Base-by-base conservation (phyloP, 2,329 filamentous ascomycete genomes). In the Trichophyton benhamiae region DNA sequence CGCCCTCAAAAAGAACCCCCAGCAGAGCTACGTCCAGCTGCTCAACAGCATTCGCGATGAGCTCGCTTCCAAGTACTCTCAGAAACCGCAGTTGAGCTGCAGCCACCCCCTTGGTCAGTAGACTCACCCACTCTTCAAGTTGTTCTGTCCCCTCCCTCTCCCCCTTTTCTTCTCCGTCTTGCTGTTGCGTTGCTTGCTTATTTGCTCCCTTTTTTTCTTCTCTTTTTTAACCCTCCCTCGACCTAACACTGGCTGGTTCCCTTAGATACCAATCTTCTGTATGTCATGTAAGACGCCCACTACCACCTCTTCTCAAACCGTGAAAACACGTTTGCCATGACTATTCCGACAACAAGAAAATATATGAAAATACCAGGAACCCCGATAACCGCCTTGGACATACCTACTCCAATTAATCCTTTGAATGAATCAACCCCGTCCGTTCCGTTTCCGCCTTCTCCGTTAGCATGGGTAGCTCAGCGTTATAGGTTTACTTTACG, bases 71-170 rank as follows among this genome's bases (percentile, higher is more conserved):
- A 94, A 95, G 74, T 99, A 99, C 74, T 82, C 83, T 7, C 94
- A 99, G 77, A 96, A 96, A 78, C 94, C 94, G 59, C 94, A 99
- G 79, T 79, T 99, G 66, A 96, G 91, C 71, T 92, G 89, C 78
- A 96, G 91, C 74, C 94, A 99, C 76, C 94, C 94, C 41, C 79
- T 99, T 70, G 91, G 92, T 96, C 85, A 77, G 86, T 42, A 55
- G 27, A 55, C 15, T 13, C 41, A 20, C n/a, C 33, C 33, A 30
- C 9, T 27, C 48, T 15, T 22, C 62, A 17, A 44, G 48, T n/a
- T 41, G 57, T 58, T 36, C 27, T 30, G 6, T 53, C 64, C 64
- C 67, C 68, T 64, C 67, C 66, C 61, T 52, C 60, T 41, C 5
- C 8, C 11, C 55, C 36, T n/a, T 36, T 13, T 55, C 53, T n/a